These are phyloP conservation scores for Phialophora chinensis DNA, from an alignment of 2,329 filamentous ascomycete genomes.

Conservation along the genomic window DNA sequence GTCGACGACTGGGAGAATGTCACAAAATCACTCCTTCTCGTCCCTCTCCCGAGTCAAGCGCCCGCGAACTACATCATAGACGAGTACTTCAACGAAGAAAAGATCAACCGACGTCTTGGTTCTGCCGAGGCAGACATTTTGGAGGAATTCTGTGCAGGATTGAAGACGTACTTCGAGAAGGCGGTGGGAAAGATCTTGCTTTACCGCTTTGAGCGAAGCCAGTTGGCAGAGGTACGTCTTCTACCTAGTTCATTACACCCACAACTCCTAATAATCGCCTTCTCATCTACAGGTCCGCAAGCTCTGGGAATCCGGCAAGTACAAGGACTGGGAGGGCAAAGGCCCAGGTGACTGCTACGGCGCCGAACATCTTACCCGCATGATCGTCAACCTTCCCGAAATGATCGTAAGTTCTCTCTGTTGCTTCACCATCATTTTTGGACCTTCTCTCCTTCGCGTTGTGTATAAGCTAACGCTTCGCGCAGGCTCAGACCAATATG, in stretches of 20 bases:
- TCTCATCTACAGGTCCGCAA: conserved; percentile 64
- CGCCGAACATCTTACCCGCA: conserved; percentile 84
- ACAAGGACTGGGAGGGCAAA: conserved; percentile 69
- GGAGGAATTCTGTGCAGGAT: conserved; percentile 83
- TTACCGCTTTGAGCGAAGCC: conserved; percentile 90
- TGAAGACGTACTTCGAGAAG: conserved; percentile 94
- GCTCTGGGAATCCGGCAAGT: conserved; percentile 67
- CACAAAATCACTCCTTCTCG: conserved; percentile 90
- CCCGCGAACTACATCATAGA: conserved; percentile 79
- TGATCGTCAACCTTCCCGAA: conserved; percentile 62
- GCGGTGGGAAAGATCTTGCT: conserved; percentile 84
- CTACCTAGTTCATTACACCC: not conserved
- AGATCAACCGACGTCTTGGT: conserved; percentile 66
- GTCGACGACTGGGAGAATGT: conserved; percentile 99
- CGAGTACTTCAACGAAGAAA: conserved; percentile 77
- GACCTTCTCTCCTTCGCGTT: not conserved
- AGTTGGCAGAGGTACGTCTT: conserved; percentile 63
- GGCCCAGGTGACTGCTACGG: conserved; percentile 83
- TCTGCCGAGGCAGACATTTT: conserved; percentile 81
- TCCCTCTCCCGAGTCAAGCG: conserved; percentile 77
- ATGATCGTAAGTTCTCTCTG: conserved; percentile 58
- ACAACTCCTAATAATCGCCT: conserved; percentile 4
- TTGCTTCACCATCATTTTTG: not conserved
- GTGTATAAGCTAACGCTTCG: not conserved
- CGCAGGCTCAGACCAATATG: conserved; percentile 89